Conservation (phyloP, 2,329 filamentous ascomycete genomes). For the Orbilia quercus region DNA sequence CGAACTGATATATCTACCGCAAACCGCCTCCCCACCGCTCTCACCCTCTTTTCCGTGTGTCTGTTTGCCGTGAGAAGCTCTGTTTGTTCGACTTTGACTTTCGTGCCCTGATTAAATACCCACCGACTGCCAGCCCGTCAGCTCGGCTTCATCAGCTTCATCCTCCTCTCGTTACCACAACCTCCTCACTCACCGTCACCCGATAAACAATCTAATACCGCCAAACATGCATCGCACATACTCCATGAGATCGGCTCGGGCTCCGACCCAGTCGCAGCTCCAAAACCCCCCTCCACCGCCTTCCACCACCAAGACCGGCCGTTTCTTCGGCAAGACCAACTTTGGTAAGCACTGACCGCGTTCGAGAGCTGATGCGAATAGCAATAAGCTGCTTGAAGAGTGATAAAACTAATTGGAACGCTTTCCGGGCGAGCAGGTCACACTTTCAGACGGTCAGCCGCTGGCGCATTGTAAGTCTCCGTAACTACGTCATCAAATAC, state of each 20-base stretch:
- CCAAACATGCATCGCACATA: constrained; percentile 95
- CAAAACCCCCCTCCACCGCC: constrained; percentile 93
- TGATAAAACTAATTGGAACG: constrained; percentile 18
- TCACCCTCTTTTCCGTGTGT: neutral
- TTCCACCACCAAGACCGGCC: constrained; percentile 88
- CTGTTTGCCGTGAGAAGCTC: neutral
- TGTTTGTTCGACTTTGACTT: constrained; percentile 21
- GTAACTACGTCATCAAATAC: neutral
- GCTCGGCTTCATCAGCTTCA: constrained; percentile 20
- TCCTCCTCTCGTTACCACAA: neutral
- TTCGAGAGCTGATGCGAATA: neutral
- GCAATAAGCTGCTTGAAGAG: neutral
- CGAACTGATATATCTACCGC: constrained; percentile 7
- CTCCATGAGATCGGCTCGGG: constrained; percentile 96
- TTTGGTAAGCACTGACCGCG: constrained; percentile 75
- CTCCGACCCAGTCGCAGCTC: constrained; percentile 89
- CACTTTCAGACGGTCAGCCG: constrained; percentile 69
- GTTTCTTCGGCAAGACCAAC: constrained; percentile 86
- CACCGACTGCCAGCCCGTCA: constrained; percentile 10
- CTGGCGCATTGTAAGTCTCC: constrained; percentile 65
- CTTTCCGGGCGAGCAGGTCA: constrained; percentile 68
- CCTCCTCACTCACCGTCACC: neutral
- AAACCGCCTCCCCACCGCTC: constrained; percentile 15
- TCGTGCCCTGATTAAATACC: constrained; percentile 13
- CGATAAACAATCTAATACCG: constrained; percentile 11